Evolutionary conservation across 1,284 basidiomycete species (phyloP), one percentile per base, ranked within the genome.

Genomic region (Ganoderma meredithae): DNA sequence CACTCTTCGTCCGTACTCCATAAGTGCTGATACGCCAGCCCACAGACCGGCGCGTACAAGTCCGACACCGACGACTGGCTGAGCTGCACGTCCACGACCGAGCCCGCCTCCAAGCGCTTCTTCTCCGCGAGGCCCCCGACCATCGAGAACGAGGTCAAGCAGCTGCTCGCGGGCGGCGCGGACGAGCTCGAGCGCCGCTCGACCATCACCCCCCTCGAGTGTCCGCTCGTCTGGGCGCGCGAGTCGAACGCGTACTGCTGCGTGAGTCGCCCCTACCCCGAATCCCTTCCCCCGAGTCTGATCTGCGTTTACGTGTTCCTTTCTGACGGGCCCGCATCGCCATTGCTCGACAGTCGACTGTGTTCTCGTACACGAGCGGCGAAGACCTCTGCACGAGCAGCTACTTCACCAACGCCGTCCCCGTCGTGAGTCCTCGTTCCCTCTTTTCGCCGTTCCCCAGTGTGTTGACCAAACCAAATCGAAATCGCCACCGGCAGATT

Each of bases 181-280:
- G 39, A 39, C 9, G 56, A 41, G 22, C 36, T 39, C 44, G 47
- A 44, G 2, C 62, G 69, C 2, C 62, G n/a, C 3, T 67, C 70
- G 17, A 68, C 79, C 13, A 79, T 84, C 63, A 81, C 79, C 1
- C 82, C 83, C 6, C 79, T 86, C 19, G 76, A 78, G 40, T 87
- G 86, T 71, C 85, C 85, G 22, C 78, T 86, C 8, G 82, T 82
- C 15, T 88, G 87, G 86, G 85, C 85, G 9, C 64, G 76, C 63
- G 86, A 89, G 63, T 77, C 84, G 1, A 89, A 88, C 71, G 76
- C 80, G 3, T 83, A 83, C 68, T 84, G 85, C 70, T 88, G 87
- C 72, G 86, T 87, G 69, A 69, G 84, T 80, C 27, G 27, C 27
- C 27, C 27, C 27, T 31, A 31, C 27, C 27, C 27, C 3, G 27